These are phyloP conservation scores for Amauroascus verrucosus DNA, from an alignment of 2,329 filamentous ascomycete genomes.

Conservation along the genomic window DNA sequence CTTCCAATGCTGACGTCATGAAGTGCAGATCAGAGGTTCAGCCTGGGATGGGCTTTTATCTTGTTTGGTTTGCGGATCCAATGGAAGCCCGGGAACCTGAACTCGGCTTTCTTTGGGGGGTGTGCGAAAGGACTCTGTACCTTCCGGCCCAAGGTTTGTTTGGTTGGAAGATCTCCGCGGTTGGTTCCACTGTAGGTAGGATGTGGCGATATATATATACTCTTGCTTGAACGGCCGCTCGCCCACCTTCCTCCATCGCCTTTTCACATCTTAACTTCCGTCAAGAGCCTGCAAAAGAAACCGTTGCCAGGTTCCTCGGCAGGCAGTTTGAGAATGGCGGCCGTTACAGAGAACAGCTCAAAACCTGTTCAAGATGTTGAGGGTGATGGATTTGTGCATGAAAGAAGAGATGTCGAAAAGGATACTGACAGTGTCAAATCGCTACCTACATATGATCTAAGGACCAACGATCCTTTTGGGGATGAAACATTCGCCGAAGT, in stretches of 20 bases:
- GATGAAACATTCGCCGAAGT: slow-evolving; percentile 35
- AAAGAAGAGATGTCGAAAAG: neutral
- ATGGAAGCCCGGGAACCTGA: neutral
- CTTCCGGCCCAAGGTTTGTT: too few relatives aligned
- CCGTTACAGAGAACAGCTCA: neutral
- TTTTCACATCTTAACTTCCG: neutral
- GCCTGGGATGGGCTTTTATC: neutral
- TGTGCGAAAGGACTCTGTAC: too few relatives aligned
- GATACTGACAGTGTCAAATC: slow-evolving; percentile 2
- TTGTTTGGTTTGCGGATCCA: neutral
- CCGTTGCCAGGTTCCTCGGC: neutral
- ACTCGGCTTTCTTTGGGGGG: too few relatives aligned
- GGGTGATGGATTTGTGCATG: neutral
- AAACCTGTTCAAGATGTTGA: neutral
- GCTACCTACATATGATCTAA: slow-evolving; percentile 18
- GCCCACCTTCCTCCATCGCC: neutral
- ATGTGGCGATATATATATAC: neutral
- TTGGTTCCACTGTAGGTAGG: too few relatives aligned
- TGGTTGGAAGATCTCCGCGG: too few relatives aligned
- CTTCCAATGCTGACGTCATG: slow-evolving; percentile 7
- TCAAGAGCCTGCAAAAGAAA: neutral
- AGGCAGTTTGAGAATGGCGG: neutral
- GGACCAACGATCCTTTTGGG: slow-evolving; percentile 30
- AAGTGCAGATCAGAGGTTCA: neutral
- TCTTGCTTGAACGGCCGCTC: neutral